Evolutionary conservation across 768 basidiomycete species (phyloP).

Genomic region (Mycena floridula): DNA sequence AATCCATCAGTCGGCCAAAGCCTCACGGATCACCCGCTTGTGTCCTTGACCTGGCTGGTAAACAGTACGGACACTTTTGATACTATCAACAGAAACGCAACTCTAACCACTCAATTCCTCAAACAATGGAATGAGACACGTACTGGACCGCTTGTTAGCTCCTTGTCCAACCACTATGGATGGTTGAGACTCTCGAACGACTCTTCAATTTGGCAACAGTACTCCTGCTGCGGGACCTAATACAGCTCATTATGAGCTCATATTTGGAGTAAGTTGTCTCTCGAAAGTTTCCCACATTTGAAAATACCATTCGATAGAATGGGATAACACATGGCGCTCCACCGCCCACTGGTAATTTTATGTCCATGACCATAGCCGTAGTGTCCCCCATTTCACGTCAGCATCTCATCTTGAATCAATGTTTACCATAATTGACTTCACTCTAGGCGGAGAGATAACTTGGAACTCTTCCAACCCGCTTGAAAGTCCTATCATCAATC

Average conservation of each 20-base stretch:
- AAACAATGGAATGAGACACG: slow-evolving; percentile 12
- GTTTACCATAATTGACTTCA: not conserved
- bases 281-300: not conserved
- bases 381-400: slow-evolving; percentile 9
- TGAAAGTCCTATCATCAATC: slow-evolving; percentile 36
- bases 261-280: slow-evolving; percentile 18
- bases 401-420: not conserved
- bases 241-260: slow-evolving; percentile 28
- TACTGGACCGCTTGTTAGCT: slow-evolving; percentile 14
- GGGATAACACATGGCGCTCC: not conserved
- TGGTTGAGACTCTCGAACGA: slow-evolving; percentile 21
- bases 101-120: slow-evolving; percentile 6
- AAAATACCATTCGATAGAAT: no score
- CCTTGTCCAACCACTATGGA: slow-evolving; percentile 8
- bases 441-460: slow-evolving; percentile 15
- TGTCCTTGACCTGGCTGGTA: slow-evolving; percentile 3
- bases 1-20: slow-evolving; percentile 22
- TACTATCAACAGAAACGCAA: slow-evolving; percentile 6
- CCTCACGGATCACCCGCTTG: slow-evolving; percentile 14
- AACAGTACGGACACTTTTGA: slow-evolving; percentile 11
- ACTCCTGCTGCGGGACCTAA: slow-evolving; percentile 32
- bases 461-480: slow-evolving; percentile 33
- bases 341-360: slow-evolving; percentile 6
- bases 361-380: slow-evolving; percentile 1
- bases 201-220: slow-evolving; percentile 20